Conservation (phyloP, 2,329 filamentous ascomycete species). For the Lasiodiplodia citricola region DNA sequence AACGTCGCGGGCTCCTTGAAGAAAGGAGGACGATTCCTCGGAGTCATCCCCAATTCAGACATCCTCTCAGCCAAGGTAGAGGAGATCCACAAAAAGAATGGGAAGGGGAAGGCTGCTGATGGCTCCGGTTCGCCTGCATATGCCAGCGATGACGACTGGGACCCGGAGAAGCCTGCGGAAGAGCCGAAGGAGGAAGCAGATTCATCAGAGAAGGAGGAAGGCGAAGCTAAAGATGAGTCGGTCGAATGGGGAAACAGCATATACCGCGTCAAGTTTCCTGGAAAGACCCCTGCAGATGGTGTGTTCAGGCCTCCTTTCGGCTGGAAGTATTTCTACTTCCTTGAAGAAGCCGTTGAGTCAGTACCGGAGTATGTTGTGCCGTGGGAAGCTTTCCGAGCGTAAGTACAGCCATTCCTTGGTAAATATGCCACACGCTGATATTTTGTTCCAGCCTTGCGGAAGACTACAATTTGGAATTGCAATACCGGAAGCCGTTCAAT, state of each 20-base stretch:
- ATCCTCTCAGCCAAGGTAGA: constrained; percentile 81
- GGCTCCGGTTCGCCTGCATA: constrained; percentile 1
- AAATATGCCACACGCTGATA: constrained; percentile 30
- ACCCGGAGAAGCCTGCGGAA: constrained; percentile 50
- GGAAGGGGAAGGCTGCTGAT: constrained; percentile 44
- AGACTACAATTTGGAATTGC: constrained; percentile 93
- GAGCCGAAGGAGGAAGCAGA: constrained; percentile 40
- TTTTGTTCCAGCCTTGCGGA: constrained; percentile 66
- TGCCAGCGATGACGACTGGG: constrained; percentile 48
- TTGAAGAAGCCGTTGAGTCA: constrained; percentile 94
- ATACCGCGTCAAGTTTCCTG: constrained; percentile 88
- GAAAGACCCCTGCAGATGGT: constrained; percentile 80
- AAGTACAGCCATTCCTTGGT: not conserved
- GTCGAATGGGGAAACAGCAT: constrained; percentile 91
- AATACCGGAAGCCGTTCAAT: constrained; percentile 88
- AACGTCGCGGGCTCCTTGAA: constrained; percentile 91
- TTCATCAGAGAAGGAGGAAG: constrained; percentile 36
- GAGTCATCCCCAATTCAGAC: constrained; percentile 96
- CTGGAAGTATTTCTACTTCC: constrained; percentile 97
- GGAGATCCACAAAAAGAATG: constrained; percentile 68
- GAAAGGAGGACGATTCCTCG: constrained; percentile 93
- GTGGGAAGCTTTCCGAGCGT: constrained; percentile 94
- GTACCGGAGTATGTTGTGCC: constrained; percentile 98
- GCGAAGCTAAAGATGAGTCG: constrained; percentile 54
- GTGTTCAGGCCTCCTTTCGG: constrained; percentile 93